A percentile compares a stretch with the other conserved stretches of the same genome.
Conservation (phyloP, 495 filamentous ascomycete genomes). For the Extremus antarcticus region DNA sequence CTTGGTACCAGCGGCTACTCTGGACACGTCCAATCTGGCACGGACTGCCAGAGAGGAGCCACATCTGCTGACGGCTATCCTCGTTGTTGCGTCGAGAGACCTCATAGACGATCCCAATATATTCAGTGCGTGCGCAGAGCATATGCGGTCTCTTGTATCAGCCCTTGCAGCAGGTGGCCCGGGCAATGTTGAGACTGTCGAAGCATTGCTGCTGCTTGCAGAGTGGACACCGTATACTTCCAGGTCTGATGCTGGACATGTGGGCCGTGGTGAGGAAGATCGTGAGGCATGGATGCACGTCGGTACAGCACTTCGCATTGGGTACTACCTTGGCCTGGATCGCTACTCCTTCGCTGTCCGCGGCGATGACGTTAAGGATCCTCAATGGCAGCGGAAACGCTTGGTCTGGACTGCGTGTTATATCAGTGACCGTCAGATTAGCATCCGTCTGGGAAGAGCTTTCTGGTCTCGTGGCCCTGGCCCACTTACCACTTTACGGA, state of each 20-base stretch:
- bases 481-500: slow-evolving; percentile 48
- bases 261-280: slow-evolving; percentile 55
- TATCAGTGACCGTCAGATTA: slow-evolving; percentile 53
- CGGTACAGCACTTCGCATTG: slow-evolving; percentile 51
- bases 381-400: slow-evolving; percentile 39
- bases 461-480: slow-evolving; percentile 58
- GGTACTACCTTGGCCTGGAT: slow-evolving; percentile 52
- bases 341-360: slow-evolving; percentile 43
- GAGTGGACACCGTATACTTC: slow-evolving; percentile 52
- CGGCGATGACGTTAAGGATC: slow-evolving; percentile 39
- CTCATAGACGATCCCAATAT: slow-evolving; percentile 44
- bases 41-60: slow-evolving; percentile 41
- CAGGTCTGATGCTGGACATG: slow-evolving; percentile 37
- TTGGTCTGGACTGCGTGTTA: slow-evolving; percentile 56
- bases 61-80: slow-evolving; percentile 50
- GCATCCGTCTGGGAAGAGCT: slow-evolving; percentile 50
- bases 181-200: slow-evolving; percentile 53
- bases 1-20: slow-evolving; percentile 44
- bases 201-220: slow-evolving; percentile 50
- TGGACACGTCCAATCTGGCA: slow-evolving; percentile 39
- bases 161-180: slow-evolving; percentile 48
- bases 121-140: slow-evolving; percentile 49
- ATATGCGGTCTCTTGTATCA: slow-evolving; percentile 53
- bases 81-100: slow-evolving; percentile 54
- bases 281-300: slow-evolving; percentile 60